Evolutionary conservation across 2,329 filamentous ascomycete genomes (phyloP).

Genomic region (Cladosporium sp.): DNA sequence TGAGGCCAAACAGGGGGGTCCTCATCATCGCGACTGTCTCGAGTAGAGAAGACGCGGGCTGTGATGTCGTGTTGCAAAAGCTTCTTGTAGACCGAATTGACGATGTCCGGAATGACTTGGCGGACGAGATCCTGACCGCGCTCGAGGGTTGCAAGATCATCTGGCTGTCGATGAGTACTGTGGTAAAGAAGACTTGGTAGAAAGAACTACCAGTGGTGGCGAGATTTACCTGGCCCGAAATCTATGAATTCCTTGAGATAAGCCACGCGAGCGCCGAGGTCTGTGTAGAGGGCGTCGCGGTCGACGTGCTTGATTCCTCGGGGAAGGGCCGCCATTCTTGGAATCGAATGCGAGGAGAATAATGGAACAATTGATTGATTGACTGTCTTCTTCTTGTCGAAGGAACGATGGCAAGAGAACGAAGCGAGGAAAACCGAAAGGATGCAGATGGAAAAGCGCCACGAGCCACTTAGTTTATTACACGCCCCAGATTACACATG

Average conservation of each 20-base stretch:
- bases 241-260: constrained; percentile 74
- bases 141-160: constrained; percentile 66
- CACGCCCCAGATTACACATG: constrained; percentile 5
- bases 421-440: constrained; percentile 1
- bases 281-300: constrained; percentile 66
- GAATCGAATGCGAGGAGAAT: no score
- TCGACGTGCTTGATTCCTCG: constrained; percentile 55
- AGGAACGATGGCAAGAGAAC: not conserved
- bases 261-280: constrained; percentile 62
- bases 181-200: not conserved
- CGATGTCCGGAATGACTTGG: constrained; percentile 74
- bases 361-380: no score
- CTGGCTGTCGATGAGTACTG: constrained; percentile 38
- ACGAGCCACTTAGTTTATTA: not conserved
- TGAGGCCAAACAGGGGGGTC: constrained; percentile 59
- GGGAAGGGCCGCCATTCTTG: constrained; percentile 16
- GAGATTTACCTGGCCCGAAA: constrained; percentile 41
- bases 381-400: no score
- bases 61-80: constrained; percentile 77
- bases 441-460: constrained; percentile 1
- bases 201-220: not conserved
- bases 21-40: constrained; percentile 59
- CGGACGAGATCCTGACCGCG: constrained; percentile 71
- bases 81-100: constrained; percentile 81
- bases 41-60: constrained; percentile 65